Percentiles rank a stretch among this genome's conserved stretches.
These are phyloP conservation scores for Phytophthora sp. DNA, from an alignment of 352 stramenopile genomes.

Conservation along the genomic window DNA sequence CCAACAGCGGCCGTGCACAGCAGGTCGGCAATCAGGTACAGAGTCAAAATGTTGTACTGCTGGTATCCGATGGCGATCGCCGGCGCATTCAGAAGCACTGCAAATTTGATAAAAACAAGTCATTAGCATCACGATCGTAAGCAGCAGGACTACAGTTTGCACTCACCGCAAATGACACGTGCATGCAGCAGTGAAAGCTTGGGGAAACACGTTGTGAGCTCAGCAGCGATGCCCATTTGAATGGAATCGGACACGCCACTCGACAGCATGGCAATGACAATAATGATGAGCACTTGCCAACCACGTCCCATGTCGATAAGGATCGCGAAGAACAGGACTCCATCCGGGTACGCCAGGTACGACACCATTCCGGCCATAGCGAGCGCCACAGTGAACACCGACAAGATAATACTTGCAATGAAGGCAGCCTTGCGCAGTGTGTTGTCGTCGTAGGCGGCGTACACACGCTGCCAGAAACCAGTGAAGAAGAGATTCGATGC, in stretches of 20 bases:
- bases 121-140: too few relatives aligned
- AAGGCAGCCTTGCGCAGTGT: constrained; percentile 46
- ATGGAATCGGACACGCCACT: constrained; percentile 65
- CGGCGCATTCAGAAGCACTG: constrained; percentile 64
- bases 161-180: constrained; percentile 36
- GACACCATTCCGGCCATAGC: constrained; percentile 65
- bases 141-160: too few relatives aligned
- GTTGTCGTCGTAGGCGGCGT: constrained; percentile 45
- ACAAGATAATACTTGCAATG: constrained; percentile 45
- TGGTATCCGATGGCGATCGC: constrained; percentile 64
- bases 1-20: constrained; percentile 67
- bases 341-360: constrained; percentile 54
- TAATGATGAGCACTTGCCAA: constrained; percentile 63
- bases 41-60: constrained; percentile 60
- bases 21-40: constrained; percentile 74
- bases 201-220: constrained; percentile 70
- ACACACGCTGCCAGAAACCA: constrained; percentile 76
- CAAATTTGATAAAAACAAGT: too few relatives aligned
- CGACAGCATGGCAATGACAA: constrained; percentile 67
- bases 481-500: constrained; percentile 77
- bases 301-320: constrained; percentile 61
- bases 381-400: constrained; percentile 69
- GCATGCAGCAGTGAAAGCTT: constrained; percentile 51
- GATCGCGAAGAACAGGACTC: constrained; percentile 68
- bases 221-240: constrained; percentile 65